Base-by-base conservation (phyloP, 179 eudicot species). In the Nepenthes alata region DNA sequence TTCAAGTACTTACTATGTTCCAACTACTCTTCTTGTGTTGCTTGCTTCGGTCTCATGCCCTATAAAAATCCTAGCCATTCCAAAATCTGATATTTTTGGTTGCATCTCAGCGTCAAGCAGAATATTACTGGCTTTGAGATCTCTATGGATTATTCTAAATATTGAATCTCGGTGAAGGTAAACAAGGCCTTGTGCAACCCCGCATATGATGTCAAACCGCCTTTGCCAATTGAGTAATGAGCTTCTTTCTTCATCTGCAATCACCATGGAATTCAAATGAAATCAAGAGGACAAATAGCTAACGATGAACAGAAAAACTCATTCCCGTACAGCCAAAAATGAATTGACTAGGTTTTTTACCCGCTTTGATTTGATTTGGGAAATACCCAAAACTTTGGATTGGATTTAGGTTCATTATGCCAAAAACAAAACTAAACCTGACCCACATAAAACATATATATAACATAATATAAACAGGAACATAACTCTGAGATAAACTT, bases 21-120 rank as follows among this genome's bases (percentile, higher is more conserved):
- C 88, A 2, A 80, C 79, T 7, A 83, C 80, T 13, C 81, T 72
- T 12, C 49, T 60, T 2, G 88, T 83, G 47, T 67, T 78, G 35
- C 74, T 73, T 71, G 58, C 61, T 59, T 51, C 74, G 73, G 57
- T 78, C 69, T 45, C 52, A 59, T 59, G 51, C 15, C 71, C 78
- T n/a, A 80, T 75, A 2, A 81, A 83, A 11, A 80, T 78, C 51
- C 81, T 74, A 41, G 88, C 88, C 83, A 78, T 67, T 48, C 85
- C 88, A 53, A 83, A 83, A 63, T 83, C 89, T 25, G 89, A 78
- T 25, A 83, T 83, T 61, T 83, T 83, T 3, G 81, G 83, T 48
- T 70, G 72, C 70, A 74, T 78, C 15, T 83, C 83, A 35, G 51
- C 68, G 37, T 83, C 85, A 11, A 83, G 69, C 62, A 83, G 60